Percentiles rank a stretch among this genome's conserved stretches.
phyloP scores from a whole-genome alignment of 2,329 filamentous ascomycete species.

The Hymenoscyphus infarciens region DNA sequence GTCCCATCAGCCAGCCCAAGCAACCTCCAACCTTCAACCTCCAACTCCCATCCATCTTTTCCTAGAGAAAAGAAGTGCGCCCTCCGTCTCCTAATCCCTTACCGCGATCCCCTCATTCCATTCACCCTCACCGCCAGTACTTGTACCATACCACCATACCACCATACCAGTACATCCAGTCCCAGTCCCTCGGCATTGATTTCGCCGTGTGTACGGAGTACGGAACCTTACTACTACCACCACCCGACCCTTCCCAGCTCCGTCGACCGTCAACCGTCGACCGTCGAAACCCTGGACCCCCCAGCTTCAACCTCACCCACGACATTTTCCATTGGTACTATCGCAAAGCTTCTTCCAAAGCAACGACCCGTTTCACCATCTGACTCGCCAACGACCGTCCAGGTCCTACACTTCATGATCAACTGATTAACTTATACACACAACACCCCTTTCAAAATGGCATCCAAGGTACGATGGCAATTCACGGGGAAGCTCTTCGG shows the following conservation, averaged over 20 bases:
- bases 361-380: constrained; percentile 17
- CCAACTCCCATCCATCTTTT: background rate
- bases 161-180: background rate
- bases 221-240: too few species aligned
- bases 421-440: constrained; percentile 19
- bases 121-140: background rate
- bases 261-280: background rate
- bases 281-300: background rate
- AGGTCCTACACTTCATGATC: constrained; percentile 21
- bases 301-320: background rate
- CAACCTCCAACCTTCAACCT: background rate
- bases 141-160: background rate
- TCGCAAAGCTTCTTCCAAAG: constrained; percentile 5
- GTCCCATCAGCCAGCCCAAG: background rate
- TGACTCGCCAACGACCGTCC: constrained; percentile 16
- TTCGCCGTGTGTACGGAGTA: constrained; percentile 2
- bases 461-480: constrained; percentile 37
- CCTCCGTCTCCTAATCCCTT: background rate
- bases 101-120: background rate
- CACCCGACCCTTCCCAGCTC: background rate
- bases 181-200: background rate
- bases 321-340: constrained; percentile 2
- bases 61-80: background rate
- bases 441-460: constrained; percentile 31
- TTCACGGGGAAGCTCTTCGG: background rate